Evolutionary conservation across 345 rosid species (phyloP).

Genomic region (Triadica sebifera): DNA sequence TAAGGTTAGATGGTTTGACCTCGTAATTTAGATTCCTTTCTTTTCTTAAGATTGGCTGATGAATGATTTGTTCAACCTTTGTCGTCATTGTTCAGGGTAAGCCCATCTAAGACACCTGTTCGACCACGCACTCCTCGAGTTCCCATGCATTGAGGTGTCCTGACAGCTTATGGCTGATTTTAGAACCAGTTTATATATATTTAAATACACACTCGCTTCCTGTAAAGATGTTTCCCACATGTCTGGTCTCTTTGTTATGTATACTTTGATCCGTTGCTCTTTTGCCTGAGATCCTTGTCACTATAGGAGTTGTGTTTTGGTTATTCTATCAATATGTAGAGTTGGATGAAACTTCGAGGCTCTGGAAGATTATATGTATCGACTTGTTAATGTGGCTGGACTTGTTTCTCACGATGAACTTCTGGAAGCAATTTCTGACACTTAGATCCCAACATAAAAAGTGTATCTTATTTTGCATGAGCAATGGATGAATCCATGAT

Average conservation of each 20-base stretch:
- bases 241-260: constrained; percentile 29
- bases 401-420: constrained; percentile 1
- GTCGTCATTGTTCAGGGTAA: constrained; percentile 55
- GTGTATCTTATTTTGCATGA: too few relatives aligned
- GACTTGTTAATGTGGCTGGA: constrained; percentile 11
- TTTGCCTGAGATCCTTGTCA: constrained; percentile 21
- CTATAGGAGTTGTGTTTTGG: constrained; percentile 28
- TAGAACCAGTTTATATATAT: constrained; percentile 29
- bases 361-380: constrained; percentile 25
- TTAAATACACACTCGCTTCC: constrained; percentile 30
- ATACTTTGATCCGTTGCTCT: constrained; percentile 14
- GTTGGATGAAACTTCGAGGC: constrained; percentile 44
- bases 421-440: too few relatives aligned
- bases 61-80: neutral
- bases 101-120: constrained; percentile 98
- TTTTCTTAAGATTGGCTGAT: neutral
- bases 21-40: neutral
- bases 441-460: too few relatives aligned
- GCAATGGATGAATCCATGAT: too few relatives aligned
- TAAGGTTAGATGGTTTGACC: constrained; percentile 50
- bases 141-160: constrained; percentile 50
- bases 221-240: constrained; percentile 38
- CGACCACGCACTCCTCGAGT: constrained; percentile 85
- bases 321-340: constrained; percentile 30
- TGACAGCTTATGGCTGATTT: constrained; percentile 13